phyloP scores from a whole-genome alignment of 441 rosid genomes.

The Aleurites moluccanus region DNA sequence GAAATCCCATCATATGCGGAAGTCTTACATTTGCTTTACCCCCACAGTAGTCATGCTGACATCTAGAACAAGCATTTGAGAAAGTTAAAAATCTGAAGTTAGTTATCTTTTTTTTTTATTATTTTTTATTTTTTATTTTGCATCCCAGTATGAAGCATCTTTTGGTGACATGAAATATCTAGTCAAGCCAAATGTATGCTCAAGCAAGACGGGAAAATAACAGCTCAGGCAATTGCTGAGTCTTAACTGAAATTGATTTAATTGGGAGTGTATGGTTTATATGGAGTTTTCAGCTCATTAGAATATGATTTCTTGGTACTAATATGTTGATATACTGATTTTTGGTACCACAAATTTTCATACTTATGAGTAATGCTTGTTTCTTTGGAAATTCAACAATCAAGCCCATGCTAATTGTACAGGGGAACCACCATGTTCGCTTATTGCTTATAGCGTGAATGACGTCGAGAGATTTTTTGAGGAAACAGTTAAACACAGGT shows the following conservation, averaged over 20 bases:
- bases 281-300: background rate
- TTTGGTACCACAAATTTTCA: background rate
- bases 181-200: background rate
- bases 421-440: conserved; percentile 92
- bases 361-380: conserved; percentile 8
- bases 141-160: background rate
- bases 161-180: background rate
- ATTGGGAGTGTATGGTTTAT: background rate
- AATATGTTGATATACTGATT: background rate
- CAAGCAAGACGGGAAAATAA: background rate
- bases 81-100: background rate
- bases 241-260: background rate
- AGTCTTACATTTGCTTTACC: background rate
- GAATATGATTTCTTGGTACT: background rate
- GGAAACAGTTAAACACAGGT: conserved; percentile 93
- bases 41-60: background rate
- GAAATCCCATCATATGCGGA: background rate
- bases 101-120: background rate
- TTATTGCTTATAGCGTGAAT: conserved; percentile 52
- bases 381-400: conserved; percentile 14
- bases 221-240: background rate
- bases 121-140: background rate
- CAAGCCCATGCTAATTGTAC: conserved; percentile 27
- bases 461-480: conserved; percentile 79
- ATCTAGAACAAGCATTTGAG: background rate